Evolutionary conservation across 1,284 basidiomycete genomes (phyloP), one percentile per base, ranked within the genome.

Genomic region (Chalciporus sp.): DNA sequence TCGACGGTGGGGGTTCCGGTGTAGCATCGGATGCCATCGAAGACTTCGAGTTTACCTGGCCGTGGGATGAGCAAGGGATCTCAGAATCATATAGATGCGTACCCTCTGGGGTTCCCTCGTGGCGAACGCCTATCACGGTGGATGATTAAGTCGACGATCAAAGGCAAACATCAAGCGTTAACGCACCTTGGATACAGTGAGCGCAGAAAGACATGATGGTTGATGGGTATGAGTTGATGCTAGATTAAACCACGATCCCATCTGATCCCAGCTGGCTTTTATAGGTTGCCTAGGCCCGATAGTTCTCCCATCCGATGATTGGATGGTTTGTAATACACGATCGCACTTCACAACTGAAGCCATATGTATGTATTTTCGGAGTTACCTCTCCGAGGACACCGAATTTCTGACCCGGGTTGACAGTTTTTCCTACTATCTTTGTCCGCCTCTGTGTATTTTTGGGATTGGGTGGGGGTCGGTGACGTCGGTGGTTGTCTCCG

Each of bases 1-100:
- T 80, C 76, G 20, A 61, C 64, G 0, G 65, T 58, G 5, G 80
- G 79, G 1, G 74, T 79, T n/a, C 75, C 78, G 45, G 82, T 72
- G 56, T 83, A 83, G 55, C 72, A 74, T 31, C 77, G 70, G 35
- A 81, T 65, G 20, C 77, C 79, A 8, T 69, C 75, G 51, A 82
- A 76, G 14, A n/a, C 11, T 35, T 35, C 33, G 33, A 16, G 7
- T 35, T 35, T 35, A 35, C 33, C 33, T 35, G 33, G 33, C 3
- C 12, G 7, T n/a, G 33, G 33, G 16, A n/a, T 35, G 33, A 35
- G 33, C 12, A 35, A 35, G 4, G 4, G 33, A 16, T 1, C 7
- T 4, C 12, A 14, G 33, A n/a, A n/a, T 14, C 33, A 14, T 35
- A 5, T 7, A 37, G 35, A 7, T 17, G n/a, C 35, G 35, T 37